These are phyloP conservation scores for Pseudozyma sp. DNA, from an alignment of 1,284 basidiomycete species.

Conservation along the genomic window DNA sequence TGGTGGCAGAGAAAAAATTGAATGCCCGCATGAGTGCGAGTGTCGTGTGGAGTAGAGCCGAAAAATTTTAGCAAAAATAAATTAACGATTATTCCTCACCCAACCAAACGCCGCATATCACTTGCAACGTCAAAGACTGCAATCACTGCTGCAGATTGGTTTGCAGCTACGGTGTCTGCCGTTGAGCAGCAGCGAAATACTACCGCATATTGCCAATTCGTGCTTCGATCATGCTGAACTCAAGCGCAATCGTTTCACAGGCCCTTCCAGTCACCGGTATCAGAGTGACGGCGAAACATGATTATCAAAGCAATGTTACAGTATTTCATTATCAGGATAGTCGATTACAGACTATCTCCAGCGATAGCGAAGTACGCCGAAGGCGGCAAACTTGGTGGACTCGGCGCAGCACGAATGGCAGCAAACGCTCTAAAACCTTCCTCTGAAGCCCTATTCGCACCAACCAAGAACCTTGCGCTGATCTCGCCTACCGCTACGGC, in stretches of 20 bases:
- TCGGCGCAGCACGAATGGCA: conserved; percentile 2
- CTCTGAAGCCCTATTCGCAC: conserved; percentile 36
- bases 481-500: conserved; percentile 89
- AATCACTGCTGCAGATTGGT: too few relatives aligned
- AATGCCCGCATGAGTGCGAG: not conserved
- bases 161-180: too few relatives aligned
- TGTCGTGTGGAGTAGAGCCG: conserved; percentile 2
- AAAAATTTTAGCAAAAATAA: not conserved
- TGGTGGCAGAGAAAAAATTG: not conserved
- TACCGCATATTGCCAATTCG: too few relatives aligned
- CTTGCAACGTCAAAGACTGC: too few relatives aligned
- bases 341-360: conserved; percentile 15
- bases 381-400: not conserved
- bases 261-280: too few relatives aligned
- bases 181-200: too few relatives aligned
- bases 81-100: not conserved
- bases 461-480: conserved; percentile 80
- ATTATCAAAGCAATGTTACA: not conserved
- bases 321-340: too few relatives aligned
- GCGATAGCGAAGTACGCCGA: conserved; percentile 12
- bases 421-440: conserved; percentile 20
- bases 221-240: too few relatives aligned
- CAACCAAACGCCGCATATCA: too few relatives aligned
- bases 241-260: too few relatives aligned
- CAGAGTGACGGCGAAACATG: too few relatives aligned